These are phyloP conservation scores for Musa troglodytarum DNA, from an alignment of 176 grass and related monocot species.

Conservation along the genomic window DNA sequence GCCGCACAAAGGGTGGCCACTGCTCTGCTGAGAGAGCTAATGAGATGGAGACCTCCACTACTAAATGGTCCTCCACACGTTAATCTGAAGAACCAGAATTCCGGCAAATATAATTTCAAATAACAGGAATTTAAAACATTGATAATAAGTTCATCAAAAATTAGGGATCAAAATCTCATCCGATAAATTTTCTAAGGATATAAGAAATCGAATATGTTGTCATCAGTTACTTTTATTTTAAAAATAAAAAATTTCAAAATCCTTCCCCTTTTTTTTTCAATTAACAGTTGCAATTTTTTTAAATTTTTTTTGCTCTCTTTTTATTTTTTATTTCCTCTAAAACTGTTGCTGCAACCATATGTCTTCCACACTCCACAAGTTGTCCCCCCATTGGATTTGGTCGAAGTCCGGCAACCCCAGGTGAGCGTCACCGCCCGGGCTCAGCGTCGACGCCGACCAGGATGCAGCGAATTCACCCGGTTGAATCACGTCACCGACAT, in stretches of 20 bases:
- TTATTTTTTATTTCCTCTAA: background rate
- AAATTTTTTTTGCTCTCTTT: background rate
- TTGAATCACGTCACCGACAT: slow-evolving; percentile 7
- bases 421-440: slow-evolving; percentile 31
- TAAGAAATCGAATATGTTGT: too few species aligned
- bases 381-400: slow-evolving; percentile 50
- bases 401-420: slow-evolving; percentile 60
- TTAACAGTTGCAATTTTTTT: background rate
- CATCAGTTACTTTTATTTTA: too few species aligned
- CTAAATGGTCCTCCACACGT: background rate
- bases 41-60: background rate
- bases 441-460: slow-evolving; percentile 43
- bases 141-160: too few species aligned
- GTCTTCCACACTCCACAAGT: slow-evolving; percentile 67
- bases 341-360: slow-evolving; percentile 49
- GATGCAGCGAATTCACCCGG: slow-evolving; percentile 19
- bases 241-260: background rate
- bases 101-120: too few species aligned
- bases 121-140: too few species aligned
- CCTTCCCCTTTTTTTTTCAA: background rate
- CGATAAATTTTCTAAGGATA: too few species aligned
- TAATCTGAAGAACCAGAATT: too few species aligned
- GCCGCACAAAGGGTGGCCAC: background rate
- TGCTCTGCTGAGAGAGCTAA: background rate
- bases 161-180: too few species aligned